Conservation (phyloP, 306 rosid genomes). For the Trifolium fragiferum region DNA sequence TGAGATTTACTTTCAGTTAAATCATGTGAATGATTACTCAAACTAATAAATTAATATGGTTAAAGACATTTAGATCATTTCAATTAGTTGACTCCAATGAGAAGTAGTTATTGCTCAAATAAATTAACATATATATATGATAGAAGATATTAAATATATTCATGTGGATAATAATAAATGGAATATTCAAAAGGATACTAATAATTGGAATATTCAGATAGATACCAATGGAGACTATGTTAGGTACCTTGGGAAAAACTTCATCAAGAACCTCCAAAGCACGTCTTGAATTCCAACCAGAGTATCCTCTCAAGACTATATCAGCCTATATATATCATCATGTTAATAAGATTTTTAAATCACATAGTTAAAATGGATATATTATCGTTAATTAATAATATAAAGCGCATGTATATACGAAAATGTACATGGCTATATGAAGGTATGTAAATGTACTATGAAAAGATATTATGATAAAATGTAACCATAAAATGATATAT, state of each 20-base stretch:
- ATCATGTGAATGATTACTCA: not conserved
- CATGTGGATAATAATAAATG: not conserved
- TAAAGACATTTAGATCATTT: not conserved
- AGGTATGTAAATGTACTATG: not conserved
- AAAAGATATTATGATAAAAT: not conserved
- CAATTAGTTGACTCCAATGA: slow-evolving; percentile 4
- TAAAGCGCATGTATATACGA: too few relatives aligned
- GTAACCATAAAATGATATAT: not conserved
- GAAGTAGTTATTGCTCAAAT: not conserved
- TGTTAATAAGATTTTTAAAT: not conserved
- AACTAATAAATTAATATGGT: not conserved
- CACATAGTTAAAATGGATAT: too few relatives aligned
- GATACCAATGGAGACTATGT: not conserved
- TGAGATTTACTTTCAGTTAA: too few relatives aligned
- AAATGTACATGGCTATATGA: not conserved
- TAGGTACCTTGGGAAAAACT: slow-evolving; percentile 71
- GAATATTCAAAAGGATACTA: not conserved
- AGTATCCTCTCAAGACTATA: slow-evolving; percentile 69
- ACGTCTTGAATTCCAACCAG: slow-evolving; percentile 86
- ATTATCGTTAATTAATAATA: too few relatives aligned
- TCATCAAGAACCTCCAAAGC: slow-evolving; percentile 72
- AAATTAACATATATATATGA: not conserved
- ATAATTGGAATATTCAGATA: not conserved
- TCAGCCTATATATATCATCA: slow-evolving; percentile 78
- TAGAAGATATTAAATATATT: slow-evolving; percentile 1